A percentile compares a stretch with the other conserved stretches of the same genome.
phyloP scores from a whole-genome alignment of 2,329 filamentous ascomycete genomes.

The Aspergillus viridinutans region DNA sequence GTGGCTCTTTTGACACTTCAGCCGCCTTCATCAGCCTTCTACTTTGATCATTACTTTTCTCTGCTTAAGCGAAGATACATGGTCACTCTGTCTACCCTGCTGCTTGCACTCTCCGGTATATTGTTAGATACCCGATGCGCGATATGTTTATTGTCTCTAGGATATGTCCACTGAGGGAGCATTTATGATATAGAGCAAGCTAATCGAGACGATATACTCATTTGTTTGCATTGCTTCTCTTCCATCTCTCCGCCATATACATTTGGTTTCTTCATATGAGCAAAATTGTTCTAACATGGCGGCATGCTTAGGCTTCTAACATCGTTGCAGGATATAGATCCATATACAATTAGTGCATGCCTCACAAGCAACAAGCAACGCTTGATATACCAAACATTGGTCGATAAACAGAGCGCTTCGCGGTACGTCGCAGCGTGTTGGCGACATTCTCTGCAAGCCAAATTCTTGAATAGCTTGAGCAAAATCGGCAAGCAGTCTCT shows the following conservation, averaged over 20 bases:
- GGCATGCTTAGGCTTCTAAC: background rate
- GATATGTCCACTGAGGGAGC: background rate
- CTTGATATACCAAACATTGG: background rate
- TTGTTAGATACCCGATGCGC: conserved; percentile 28
- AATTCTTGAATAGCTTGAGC: background rate
- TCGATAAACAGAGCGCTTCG: background rate
- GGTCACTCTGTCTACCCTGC: background rate
- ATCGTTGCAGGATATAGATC: background rate
- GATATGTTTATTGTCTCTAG: conserved; percentile 4
- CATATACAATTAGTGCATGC: background rate
- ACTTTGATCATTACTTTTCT: background rate
- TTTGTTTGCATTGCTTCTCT: background rate
- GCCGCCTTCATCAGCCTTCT: background rate
- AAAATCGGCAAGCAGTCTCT: background rate
- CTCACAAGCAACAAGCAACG: background rate
- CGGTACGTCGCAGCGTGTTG: background rate
- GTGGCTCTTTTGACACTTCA: background rate
- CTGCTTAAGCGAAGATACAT: conserved; percentile 7
- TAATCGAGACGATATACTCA: background rate
- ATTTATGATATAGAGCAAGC: background rate
- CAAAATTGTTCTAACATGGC: background rate
- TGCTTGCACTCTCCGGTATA: conserved; percentile 7
- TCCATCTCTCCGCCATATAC: background rate
- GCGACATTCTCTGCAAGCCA: background rate
- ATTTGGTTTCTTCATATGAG: background rate